phyloP scores from a whole-genome alignment of 495 filamentous ascomycete species.

The Ramalina intermedia region DNA sequence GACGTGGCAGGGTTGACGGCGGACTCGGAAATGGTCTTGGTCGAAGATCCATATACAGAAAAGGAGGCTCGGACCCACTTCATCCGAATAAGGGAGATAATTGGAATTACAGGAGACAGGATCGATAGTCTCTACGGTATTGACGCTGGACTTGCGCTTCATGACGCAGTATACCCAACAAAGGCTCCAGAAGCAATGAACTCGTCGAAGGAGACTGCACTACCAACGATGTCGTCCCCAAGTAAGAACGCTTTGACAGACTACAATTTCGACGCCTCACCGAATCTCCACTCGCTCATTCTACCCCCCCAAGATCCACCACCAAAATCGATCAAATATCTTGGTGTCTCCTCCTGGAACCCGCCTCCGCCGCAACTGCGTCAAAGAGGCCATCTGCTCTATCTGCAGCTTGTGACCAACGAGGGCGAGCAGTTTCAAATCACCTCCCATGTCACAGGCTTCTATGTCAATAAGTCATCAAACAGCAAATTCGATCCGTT shows the following conservation, averaged over 20 bases:
- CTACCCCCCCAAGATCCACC: slow-evolving; percentile 46
- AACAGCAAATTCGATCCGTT: slow-evolving; percentile 86
- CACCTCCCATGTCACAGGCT: slow-evolving; percentile 83
- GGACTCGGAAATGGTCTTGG: slow-evolving; percentile 60
- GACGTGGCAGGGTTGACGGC: slow-evolving; percentile 68
- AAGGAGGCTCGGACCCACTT: slow-evolving; percentile 95
- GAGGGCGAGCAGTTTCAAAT: slow-evolving; percentile 91
- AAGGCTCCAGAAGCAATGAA: slow-evolving; percentile 18
- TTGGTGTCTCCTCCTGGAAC: slow-evolving; percentile 89
- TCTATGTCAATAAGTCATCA: slow-evolving; percentile 88
- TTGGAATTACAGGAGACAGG: slow-evolving; percentile 79
- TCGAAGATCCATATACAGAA: slow-evolving; percentile 96
- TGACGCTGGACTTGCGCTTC: slow-evolving; percentile 71
- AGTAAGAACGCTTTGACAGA: slow-evolving; percentile 35
- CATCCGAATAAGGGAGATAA: slow-evolving; percentile 75
- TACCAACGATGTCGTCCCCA: slow-evolving; percentile 17
- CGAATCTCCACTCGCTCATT: slow-evolving; percentile 54
- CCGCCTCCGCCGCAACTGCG: slow-evolving; percentile 82
- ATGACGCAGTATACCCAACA: slow-evolving; percentile 54
- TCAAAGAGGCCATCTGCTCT: slow-evolving; percentile 85
- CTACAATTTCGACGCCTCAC: slow-evolving; percentile 61
- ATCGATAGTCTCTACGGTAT: slow-evolving; percentile 82
- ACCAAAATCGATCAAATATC: slow-evolving; percentile 78
- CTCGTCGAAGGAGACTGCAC: slow-evolving; percentile 31
- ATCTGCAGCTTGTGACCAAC: slow-evolving; percentile 72